Percentiles rank a stretch among this genome's conserved stretches.
Conservation (phyloP, 2,329 filamentous ascomycete genomes). For the Ophiosphaerella herpotricha region DNA sequence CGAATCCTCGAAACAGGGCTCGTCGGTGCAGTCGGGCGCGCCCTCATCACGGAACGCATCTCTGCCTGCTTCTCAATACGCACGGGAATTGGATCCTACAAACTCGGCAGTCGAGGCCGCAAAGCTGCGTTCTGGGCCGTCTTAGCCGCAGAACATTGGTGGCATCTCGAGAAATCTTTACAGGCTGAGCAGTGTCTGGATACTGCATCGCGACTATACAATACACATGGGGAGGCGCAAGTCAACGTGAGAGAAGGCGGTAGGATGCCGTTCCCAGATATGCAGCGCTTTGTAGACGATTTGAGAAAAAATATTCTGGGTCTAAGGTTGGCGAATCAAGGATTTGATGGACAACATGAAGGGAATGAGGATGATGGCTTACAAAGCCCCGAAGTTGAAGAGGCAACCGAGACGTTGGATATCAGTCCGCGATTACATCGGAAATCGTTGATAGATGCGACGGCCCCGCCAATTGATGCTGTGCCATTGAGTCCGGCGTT, state of each 20-base stretch:
- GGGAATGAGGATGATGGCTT: conserved; percentile 17
- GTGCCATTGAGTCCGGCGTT: conserved; percentile 37
- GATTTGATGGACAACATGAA: conserved; percentile 47
- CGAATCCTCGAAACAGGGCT: conserved; percentile 76
- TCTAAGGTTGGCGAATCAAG: conserved; percentile 45
- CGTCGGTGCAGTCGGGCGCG: conserved; percentile 75
- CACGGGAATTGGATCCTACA: conserved; percentile 66
- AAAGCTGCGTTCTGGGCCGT: conserved; percentile 92
- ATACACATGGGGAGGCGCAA: conserved; percentile 38
- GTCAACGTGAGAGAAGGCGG: conserved; percentile 9
- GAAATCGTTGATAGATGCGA: conserved; percentile 49
- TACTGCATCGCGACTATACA: conserved; percentile 64
- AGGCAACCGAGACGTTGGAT: conserved; percentile 44
- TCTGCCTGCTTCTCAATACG: conserved; percentile 82
- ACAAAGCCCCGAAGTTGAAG: conserved; percentile 37
- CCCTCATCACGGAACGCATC: conserved; percentile 82
- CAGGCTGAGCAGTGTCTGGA: conserved; percentile 80
- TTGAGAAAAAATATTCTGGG: conserved; percentile 66
- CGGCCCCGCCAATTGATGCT: conserved; percentile 30
- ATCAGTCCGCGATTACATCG: conserved; percentile 44
- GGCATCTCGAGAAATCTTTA: conserved; percentile 73
- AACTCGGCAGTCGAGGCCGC: conserved; percentile 72
- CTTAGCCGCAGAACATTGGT: conserved; percentile 82
- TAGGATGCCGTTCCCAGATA: conserved; percentile 55
- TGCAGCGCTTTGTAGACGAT: conserved; percentile 68